A percentile compares a stretch with the other conserved stretches of the same genome.
Evolutionary conservation across 1,284 basidiomycete genomes (phyloP).

Genomic region (Trametes versicolor): DNA sequence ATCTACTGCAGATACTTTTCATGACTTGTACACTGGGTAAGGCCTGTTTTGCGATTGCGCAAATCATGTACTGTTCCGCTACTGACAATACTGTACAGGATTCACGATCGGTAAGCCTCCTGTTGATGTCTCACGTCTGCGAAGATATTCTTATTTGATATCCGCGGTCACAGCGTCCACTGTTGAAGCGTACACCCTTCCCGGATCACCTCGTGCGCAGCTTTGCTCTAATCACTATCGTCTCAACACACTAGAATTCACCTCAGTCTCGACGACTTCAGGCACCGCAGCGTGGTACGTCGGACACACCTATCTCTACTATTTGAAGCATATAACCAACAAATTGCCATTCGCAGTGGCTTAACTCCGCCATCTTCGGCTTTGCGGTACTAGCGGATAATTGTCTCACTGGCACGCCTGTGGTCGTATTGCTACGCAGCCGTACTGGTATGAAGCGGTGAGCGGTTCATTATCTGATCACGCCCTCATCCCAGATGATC

Average conservation of each 20-base stretch:
- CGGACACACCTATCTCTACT: not conserved
- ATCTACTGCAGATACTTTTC: not conserved
- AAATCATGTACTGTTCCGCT: too few species aligned
- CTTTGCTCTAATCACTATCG: not conserved
- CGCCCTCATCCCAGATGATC: too few species aligned
- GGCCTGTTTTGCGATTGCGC: too few species aligned
- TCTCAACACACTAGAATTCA: slow-evolving; percentile 1
- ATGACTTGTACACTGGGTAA: not conserved
- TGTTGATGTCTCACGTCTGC: too few species aligned
- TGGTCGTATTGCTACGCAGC: slow-evolving; percentile 8
- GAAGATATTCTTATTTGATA: too few species aligned
- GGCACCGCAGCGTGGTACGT: slow-evolving; percentile 6
- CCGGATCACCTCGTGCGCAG: too few species aligned
- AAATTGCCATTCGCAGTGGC: not conserved
- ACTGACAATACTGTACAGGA: too few species aligned
- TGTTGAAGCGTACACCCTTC: not conserved
- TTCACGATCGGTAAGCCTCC: too few species aligned
- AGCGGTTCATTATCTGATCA: too few species aligned
- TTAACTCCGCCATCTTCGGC: slow-evolving; percentile 11
- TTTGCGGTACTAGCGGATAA: slow-evolving; percentile 7
- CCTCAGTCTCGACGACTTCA: slow-evolving; percentile 9
- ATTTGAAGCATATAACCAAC: not conserved
- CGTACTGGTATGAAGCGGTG: slow-evolving; percentile 14
- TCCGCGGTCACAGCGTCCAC: too few species aligned
- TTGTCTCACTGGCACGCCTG: slow-evolving; percentile 8